phyloP scores from a whole-genome alignment of 179 eudicot species.

The Nepenthes alata region DNA sequence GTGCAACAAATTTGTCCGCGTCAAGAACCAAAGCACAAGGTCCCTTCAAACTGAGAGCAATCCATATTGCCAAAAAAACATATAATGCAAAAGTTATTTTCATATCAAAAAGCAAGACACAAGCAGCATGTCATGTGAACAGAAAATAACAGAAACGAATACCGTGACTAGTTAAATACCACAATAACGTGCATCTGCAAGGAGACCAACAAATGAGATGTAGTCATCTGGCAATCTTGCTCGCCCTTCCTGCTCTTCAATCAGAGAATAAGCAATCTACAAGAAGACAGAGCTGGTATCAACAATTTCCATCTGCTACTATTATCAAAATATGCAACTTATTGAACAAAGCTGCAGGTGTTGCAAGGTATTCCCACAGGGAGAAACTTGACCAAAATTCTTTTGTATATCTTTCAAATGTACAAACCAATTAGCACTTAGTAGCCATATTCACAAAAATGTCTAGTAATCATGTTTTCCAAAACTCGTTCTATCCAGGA shows the following conservation, averaged over 20 bases:
- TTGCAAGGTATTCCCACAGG: no score
- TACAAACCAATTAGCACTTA: no score
- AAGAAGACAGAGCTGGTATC: conserved; percentile 1
- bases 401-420: no score
- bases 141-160: conserved; percentile 22
- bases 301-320: background rate
- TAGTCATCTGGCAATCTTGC: conserved; percentile 51
- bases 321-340: background rate
- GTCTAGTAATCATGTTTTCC: no score
- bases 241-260: conserved; percentile 78
- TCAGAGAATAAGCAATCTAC: conserved; percentile 80
- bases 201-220: conserved; percentile 87
- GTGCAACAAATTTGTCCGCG: no score
- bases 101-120: background rate
- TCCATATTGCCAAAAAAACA: no score
- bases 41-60: no score
- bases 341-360: no score
- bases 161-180: conserved; percentile 45
- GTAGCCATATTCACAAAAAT: no score
- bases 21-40: background rate
- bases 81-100: no score
- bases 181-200: conserved; percentile 90
- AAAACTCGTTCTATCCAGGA: no score
- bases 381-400: no score
- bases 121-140: conserved; percentile 15